Conservation (phyloP, 1,139 yeast genomes). For the Debaryomycetaceae sp. region DNA sequence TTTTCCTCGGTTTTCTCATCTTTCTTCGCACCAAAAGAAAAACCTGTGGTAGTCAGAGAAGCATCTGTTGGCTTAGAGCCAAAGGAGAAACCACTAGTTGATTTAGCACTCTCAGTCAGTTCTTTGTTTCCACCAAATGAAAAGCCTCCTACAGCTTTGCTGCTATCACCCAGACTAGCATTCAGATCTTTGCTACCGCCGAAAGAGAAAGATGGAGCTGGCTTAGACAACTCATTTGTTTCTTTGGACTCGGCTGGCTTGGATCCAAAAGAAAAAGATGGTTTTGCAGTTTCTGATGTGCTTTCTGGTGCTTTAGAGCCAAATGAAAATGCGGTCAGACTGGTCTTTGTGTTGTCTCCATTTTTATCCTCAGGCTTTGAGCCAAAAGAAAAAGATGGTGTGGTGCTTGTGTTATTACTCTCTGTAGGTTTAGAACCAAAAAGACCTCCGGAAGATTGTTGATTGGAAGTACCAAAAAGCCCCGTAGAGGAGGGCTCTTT, state of each 20-base stretch:
- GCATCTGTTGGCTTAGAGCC: conserved; percentile 21
- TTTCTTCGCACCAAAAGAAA: conserved; percentile 22
- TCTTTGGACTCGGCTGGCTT: conserved; percentile 1
- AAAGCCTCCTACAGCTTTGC: conserved; percentile 1
- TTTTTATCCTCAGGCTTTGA: conserved; percentile 11
- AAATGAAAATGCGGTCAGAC: conserved; percentile 13
- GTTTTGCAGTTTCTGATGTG: conserved; percentile 15
- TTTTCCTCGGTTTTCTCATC: conserved; percentile 1
- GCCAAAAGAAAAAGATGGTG: conserved; percentile 16
- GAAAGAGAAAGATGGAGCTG: conserved; percentile 10
- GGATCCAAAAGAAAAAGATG: conserved; percentile 14
- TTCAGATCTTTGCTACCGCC: conserved; percentile 21
- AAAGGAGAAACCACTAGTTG: conserved; percentile 19
- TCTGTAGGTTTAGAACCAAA: conserved; percentile 24
- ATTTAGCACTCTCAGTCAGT: conserved; percentile 8
- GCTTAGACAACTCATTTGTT: conserved; percentile 3
- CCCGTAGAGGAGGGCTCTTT: neutral
- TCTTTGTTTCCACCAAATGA: conserved; percentile 19
- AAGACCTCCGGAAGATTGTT: conserved; percentile 11
- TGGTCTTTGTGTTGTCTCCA: conserved; percentile 6
- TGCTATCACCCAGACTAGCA: conserved; percentile 10
- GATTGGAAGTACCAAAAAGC: neutral
- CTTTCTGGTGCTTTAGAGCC: conserved; percentile 18
- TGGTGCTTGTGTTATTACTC: conserved; percentile 14
- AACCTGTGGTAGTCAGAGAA: conserved; percentile 17